Evolutionary conservation across 192 early-diverging fungal genomes (phyloP).

Genomic region (Physocladia obscura): DNA sequence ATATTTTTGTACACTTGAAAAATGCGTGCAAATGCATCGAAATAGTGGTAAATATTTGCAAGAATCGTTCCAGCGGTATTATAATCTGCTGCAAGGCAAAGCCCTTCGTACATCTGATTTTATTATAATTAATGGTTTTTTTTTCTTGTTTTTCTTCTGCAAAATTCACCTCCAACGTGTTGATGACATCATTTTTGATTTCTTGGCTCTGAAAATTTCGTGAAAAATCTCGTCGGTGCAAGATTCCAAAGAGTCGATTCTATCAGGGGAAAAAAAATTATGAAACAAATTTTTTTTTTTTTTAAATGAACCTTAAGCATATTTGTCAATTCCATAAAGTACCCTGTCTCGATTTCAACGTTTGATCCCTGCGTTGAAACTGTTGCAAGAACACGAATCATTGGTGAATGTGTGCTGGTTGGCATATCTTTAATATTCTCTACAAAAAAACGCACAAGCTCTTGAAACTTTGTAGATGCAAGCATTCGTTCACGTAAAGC

Average conservation of each 20-base stretch:
- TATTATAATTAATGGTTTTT: slow-evolving; percentile 12
- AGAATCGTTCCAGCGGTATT: slow-evolving; percentile 64
- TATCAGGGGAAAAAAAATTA: slow-evolving; percentile 8
- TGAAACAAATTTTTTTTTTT: no score
- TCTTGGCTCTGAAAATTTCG: slow-evolving; percentile 54
- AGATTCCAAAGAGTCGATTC: slow-evolving; percentile 54
- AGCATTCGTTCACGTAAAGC: slow-evolving; percentile 7
- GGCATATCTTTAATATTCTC: slow-evolving; percentile 51
- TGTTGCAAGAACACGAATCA: slow-evolving; percentile 64
- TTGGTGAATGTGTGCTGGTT: slow-evolving; percentile 40
- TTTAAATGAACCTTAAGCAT: slow-evolving; percentile 11
- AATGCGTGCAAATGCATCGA: slow-evolving; percentile 63
- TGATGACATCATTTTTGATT: slow-evolving; percentile 59
- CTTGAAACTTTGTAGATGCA: slow-evolving; percentile 11
- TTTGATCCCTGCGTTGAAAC: slow-evolving; percentile 59
- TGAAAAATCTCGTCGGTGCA: slow-evolving; percentile 61
- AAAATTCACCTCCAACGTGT: slow-evolving; percentile 58
- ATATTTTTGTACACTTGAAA: slow-evolving; percentile 65
- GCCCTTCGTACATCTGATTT: slow-evolving; percentile 71
- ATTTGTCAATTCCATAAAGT: slow-evolving; percentile 52
- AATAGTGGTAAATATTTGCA: slow-evolving; percentile 50
- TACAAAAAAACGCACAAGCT: slow-evolving; percentile 2
- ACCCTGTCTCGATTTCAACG: slow-evolving; percentile 48
- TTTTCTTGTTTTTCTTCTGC: no score
- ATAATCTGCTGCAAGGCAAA: slow-evolving; percentile 66